phyloP scores from a whole-genome alignment of 2,329 filamentous ascomycete genomes.

The Zalaria sp. region DNA sequence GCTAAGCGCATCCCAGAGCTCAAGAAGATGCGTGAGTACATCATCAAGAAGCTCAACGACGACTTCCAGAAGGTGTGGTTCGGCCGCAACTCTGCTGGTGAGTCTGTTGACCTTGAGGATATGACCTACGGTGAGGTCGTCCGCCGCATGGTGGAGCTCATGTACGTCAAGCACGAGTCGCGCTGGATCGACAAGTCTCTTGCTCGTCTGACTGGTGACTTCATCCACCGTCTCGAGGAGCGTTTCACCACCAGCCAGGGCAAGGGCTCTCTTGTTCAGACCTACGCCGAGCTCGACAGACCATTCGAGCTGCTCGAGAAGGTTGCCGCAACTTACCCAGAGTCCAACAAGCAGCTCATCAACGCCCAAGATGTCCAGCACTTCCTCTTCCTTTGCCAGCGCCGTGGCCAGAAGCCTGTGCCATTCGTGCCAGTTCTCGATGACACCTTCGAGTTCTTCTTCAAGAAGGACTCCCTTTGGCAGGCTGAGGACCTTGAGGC shows the following conservation, averaged over 20 bases:
- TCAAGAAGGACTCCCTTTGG: slow-evolving; percentile 99
- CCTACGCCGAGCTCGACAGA: slow-evolving; percentile 71
- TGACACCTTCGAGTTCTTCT: slow-evolving; percentile 96
- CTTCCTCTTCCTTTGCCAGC: slow-evolving; percentile 84
- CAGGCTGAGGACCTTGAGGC: slow-evolving; percentile 96
- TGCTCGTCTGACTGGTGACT: slow-evolving; percentile 74
- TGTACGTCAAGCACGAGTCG: slow-evolving; percentile 81
- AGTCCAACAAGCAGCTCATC: slow-evolving; percentile 81
- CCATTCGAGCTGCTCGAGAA: slow-evolving; percentile 67
- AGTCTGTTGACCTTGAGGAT: slow-evolving; percentile 78
- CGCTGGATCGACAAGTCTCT: slow-evolving; percentile 86
- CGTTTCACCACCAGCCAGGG: slow-evolving; percentile 66
- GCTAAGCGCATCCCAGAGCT: slow-evolving; percentile 80
- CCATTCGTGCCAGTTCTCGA: slow-evolving; percentile 93
- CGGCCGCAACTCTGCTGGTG: slow-evolving; percentile 64
- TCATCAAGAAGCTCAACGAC: slow-evolving; percentile 90
- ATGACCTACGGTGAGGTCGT: slow-evolving; percentile 91
- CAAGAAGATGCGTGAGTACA: slow-evolving; percentile 77
- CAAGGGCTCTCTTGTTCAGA: slow-evolving; percentile 74
- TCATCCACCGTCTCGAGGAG: slow-evolving; percentile 93
- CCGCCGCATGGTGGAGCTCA: slow-evolving; percentile 72
- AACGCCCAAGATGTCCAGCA: slow-evolving; percentile 97
- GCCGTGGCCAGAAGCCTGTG: slow-evolving; percentile 86
- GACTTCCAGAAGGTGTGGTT: slow-evolving; percentile 98
- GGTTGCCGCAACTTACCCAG: slow-evolving; percentile 71